Conservation (phyloP, 164 flowering plant genomes). For the Annona cherimola region DNA sequence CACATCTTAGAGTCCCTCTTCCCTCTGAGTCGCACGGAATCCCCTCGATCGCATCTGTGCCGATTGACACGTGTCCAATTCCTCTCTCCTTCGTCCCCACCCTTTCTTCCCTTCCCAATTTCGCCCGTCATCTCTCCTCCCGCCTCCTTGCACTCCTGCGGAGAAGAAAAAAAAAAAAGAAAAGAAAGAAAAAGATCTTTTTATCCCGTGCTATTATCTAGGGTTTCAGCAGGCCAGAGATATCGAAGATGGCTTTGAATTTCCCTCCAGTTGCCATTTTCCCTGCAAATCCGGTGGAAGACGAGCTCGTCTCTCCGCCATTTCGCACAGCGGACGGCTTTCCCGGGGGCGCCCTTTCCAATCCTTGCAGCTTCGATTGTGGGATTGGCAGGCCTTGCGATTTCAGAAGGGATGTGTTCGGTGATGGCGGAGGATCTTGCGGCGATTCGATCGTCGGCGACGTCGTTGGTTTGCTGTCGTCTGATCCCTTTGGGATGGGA, state of each 20-base stretch:
- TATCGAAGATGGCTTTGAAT: slow-evolving; percentile 50
- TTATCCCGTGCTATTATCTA: background rate
- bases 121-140: too few species aligned
- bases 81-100: too few species aligned
- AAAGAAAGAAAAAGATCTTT: too few species aligned
- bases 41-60: too few species aligned
- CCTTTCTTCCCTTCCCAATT: background rate
- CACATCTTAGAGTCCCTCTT: too few species aligned
- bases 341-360: slow-evolving; percentile 18
- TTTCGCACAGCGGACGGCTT: slow-evolving; percentile 27
- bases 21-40: too few species aligned
- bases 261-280: slow-evolving; percentile 40
- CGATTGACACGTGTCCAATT: too few species aligned
- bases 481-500: slow-evolving; percentile 89
- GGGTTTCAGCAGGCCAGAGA: slow-evolving; percentile 5
- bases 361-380: slow-evolving; percentile 21
- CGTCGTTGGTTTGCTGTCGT: slow-evolving; percentile 64
- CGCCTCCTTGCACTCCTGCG: too few species aligned
- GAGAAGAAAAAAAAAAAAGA: too few species aligned
- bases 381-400: slow-evolving; percentile 38
- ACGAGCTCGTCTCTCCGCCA: slow-evolving; percentile 34
- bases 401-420: slow-evolving; percentile 24
- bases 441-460: slow-evolving; percentile 40
- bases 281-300: slow-evolving; percentile 33
- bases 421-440: slow-evolving; percentile 22